These are phyloP conservation scores for Mycena haematopus DNA, from an alignment of 768 basidiomycete genomes.

Conservation along the genomic window DNA sequence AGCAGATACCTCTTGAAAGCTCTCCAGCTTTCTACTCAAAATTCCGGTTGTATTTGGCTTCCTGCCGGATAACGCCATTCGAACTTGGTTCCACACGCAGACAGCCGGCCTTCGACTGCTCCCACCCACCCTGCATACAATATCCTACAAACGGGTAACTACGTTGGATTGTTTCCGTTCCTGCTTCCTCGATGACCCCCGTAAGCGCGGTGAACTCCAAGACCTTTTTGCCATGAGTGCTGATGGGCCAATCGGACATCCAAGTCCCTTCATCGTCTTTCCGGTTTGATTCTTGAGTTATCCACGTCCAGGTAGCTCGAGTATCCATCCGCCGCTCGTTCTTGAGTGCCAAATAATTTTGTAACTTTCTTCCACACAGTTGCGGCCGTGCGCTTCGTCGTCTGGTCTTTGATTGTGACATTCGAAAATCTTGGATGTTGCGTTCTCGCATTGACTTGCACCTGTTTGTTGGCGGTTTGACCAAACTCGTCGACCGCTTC, in stretches of 20 bases:
- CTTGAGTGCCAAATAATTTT: constrained; percentile 20
- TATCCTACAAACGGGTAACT: constrained; percentile 2
- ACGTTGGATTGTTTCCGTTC: not conserved
- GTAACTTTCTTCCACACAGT: constrained; percentile 26
- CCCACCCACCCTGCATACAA: not conserved
- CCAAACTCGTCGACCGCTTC: constrained; percentile 22
- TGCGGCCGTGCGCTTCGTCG: constrained; percentile 17
- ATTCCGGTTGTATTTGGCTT: not conserved
- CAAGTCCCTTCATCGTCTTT: constrained; percentile 10
- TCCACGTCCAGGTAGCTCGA: constrained; percentile 1
- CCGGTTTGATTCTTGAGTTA: constrained; percentile 16
- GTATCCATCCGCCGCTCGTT: constrained; percentile 3
- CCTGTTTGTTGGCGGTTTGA: constrained; percentile 10
- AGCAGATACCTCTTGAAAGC: too few species aligned
- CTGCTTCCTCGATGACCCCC: not conserved
- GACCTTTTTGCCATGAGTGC: not conserved
- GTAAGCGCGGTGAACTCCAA: not conserved
- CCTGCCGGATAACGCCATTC: constrained; percentile 1
- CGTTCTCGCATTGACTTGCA: not conserved
- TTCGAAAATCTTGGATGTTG: constrained; percentile 29
- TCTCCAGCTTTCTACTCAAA: not conserved
- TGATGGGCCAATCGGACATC: constrained; percentile 15
- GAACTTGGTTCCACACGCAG: constrained; percentile 5
- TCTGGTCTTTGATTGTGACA: constrained; percentile 26
- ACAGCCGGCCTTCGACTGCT: constrained; percentile 8